Percentiles rank a stretch among this genome's conserved stretches.
These are phyloP conservation scores for Phaeosphaeria sp. DNA, from an alignment of 2,329 filamentous ascomycete genomes.

Conservation along the genomic window DNA sequence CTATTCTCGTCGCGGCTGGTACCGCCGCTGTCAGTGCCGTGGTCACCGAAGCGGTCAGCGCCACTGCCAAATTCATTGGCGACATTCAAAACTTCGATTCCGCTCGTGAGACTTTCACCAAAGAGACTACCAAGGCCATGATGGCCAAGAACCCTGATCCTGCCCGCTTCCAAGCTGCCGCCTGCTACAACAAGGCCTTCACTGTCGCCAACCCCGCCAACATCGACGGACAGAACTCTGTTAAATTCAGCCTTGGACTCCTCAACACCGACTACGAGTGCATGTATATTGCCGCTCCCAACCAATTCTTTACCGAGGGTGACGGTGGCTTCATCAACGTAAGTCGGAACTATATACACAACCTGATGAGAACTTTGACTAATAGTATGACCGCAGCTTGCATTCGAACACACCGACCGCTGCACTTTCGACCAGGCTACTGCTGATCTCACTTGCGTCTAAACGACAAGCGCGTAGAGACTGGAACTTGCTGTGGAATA, in stretches of 20 bases:
- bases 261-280: conserved; percentile 15
- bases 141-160: conserved; percentile 9
- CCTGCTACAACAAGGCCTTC: conserved; percentile 12
- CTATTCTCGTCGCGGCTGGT: conserved; percentile 10
- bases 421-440: conserved; percentile 12
- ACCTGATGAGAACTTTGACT: background rate
- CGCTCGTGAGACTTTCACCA: conserved; percentile 13
- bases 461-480: no score
- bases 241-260: conserved; percentile 9
- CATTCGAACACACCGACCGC: conserved; percentile 5
- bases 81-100: conserved; percentile 6
- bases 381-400: conserved; percentile 3
- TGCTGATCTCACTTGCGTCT: conserved; percentile 11
- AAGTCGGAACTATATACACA: background rate
- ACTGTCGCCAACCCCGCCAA: conserved; percentile 4
- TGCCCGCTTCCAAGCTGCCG: conserved; percentile 6
- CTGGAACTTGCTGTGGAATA: no score
- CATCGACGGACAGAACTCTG: conserved; percentile 7
- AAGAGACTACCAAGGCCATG: conserved; percentile 9
- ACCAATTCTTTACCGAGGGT: conserved; percentile 10
- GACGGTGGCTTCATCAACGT: conserved; percentile 10
- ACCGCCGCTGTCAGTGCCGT: conserved; percentile 11
- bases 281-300: conserved; percentile 10
- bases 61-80: conserved; percentile 6
- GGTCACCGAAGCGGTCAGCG: conserved; percentile 8